These are phyloP conservation scores for Shiraia bambusicola DNA, from an alignment of 2,329 filamentous ascomycete species.

Conservation along the genomic window DNA sequence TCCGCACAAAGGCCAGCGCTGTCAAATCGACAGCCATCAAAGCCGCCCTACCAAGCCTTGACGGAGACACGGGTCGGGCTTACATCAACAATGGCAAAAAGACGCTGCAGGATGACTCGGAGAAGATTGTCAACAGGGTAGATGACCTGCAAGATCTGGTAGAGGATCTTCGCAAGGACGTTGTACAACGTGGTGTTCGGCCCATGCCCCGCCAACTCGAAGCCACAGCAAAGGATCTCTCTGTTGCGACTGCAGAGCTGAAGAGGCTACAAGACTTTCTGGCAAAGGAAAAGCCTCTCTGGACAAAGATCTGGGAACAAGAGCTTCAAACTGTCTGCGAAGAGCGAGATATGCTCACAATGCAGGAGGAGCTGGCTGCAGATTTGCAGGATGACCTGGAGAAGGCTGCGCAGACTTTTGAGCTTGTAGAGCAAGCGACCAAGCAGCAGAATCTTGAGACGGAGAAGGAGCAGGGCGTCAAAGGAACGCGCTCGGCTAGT, in stretches of 20 bases:
- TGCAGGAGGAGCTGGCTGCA: constrained; percentile 92
- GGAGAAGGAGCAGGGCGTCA: constrained; percentile 52
- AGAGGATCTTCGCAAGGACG: constrained; percentile 95
- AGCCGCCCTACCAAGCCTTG: constrained; percentile 68
- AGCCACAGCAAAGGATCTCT: constrained; percentile 83
- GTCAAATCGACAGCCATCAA: constrained; percentile 77
- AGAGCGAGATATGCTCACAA: constrained; percentile 88
- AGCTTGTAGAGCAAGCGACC: constrained; percentile 94
- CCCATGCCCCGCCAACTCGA: constrained; percentile 90
- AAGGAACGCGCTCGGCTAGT: constrained; percentile 54
- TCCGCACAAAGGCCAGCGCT: constrained; percentile 77
- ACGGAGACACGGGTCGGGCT: constrained; percentile 76
- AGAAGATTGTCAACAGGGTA: constrained; percentile 85
- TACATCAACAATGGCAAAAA: constrained; percentile 89
- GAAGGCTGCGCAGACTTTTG: constrained; percentile 90
- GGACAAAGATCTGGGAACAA: constrained; percentile 99
- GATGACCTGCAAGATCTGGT: constrained; percentile 97
- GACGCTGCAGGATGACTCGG: constrained; percentile 80
- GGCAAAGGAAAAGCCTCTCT: constrained; percentile 87
- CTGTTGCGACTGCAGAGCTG: constrained; percentile 76
- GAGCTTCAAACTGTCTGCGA: constrained; percentile 95
- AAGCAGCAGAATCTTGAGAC: constrained; percentile 89
- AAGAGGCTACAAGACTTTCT: constrained; percentile 94
- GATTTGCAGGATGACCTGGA: constrained; percentile 94
- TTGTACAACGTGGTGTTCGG: constrained; percentile 87